A percentile compares a stretch with the other conserved stretches of the same genome.
Evolutionary conservation across 495 filamentous ascomycete species (phyloP).

Genomic region (Daldinia loculata): DNA sequence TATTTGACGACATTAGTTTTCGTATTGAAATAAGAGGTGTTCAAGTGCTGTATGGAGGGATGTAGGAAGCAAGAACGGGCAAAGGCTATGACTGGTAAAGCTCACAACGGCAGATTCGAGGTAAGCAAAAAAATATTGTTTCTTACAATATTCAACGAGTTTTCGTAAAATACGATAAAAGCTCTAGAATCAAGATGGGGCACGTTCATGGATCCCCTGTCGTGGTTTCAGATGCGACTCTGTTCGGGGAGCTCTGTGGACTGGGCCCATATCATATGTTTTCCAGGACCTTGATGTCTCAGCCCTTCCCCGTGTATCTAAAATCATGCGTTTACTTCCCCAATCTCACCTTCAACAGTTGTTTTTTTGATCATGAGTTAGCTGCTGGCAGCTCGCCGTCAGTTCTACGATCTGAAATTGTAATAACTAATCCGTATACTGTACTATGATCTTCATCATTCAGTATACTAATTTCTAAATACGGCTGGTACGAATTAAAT

Average conservation of each 20-base stretch:
- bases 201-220: conserved; percentile 21
- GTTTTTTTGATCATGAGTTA: conserved; percentile 15
- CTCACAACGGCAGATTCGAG: conserved; percentile 5
- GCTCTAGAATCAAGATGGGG: conserved; percentile 19
- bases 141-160: conserved; percentile 14
- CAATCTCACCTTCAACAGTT: conserved; percentile 13
- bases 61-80: conserved; percentile 1
- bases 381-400: conserved; percentile 33
- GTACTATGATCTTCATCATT: conserved; percentile 32
- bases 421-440: conserved; percentile 26
- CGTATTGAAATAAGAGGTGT: neutral
- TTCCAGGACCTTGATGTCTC: conserved; percentile 41
- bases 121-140: conserved; percentile 13
- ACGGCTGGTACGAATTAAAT: conserved; percentile 22
- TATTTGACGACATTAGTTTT: conserved; percentile 39
- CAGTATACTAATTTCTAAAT: conserved; percentile 21
- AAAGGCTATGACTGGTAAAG: conserved; percentile 12
- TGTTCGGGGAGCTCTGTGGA: conserved; percentile 21
- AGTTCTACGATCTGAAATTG: conserved; percentile 1
- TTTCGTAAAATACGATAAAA: conserved; percentile 11
- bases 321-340: conserved; percentile 32
- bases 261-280: conserved; percentile 48
- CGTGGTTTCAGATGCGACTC: conserved; percentile 37
- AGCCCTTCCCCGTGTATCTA: conserved; percentile 35
- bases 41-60: neutral